Conservation (phyloP, 2,329 filamentous ascomycete genomes). For the Cadophora luteo-olivacea region DNA sequence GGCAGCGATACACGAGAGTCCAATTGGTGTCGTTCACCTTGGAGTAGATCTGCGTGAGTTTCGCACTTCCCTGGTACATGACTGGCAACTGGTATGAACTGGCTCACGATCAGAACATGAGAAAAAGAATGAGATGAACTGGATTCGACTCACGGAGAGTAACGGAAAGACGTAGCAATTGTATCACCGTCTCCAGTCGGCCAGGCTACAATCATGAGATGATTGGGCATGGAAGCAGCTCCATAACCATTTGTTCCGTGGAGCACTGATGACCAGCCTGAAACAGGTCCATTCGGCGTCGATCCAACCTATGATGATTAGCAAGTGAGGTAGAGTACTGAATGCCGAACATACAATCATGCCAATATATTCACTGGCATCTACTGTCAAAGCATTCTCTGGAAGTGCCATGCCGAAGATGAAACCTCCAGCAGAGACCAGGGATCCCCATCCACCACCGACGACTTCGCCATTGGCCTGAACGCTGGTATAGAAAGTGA, state of each 20-base stretch:
- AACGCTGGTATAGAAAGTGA: slow-evolving; percentile 58
- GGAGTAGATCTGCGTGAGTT: slow-evolving; percentile 64
- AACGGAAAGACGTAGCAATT: slow-evolving; percentile 64
- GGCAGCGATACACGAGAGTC: slow-evolving; percentile 69
- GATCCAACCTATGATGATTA: slow-evolving; percentile 46
- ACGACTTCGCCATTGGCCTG: slow-evolving; percentile 49
- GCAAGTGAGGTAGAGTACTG: background rate
- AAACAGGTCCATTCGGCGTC: slow-evolving; percentile 49
- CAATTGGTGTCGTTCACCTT: slow-evolving; percentile 64
- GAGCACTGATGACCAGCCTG: slow-evolving; percentile 65
- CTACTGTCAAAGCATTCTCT: slow-evolving; percentile 51
- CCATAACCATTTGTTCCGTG: slow-evolving; percentile 52
- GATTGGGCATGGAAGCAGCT: slow-evolving; percentile 57
- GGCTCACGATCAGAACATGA: background rate
- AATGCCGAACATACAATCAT: slow-evolving; percentile 53
- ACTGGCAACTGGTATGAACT: slow-evolving; percentile 64
- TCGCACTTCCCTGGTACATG: slow-evolving; percentile 66
- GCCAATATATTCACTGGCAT: slow-evolving; percentile 64
- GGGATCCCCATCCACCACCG: slow-evolving; percentile 42
- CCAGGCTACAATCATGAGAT: slow-evolving; percentile 64
- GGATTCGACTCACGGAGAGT: slow-evolving; percentile 54
- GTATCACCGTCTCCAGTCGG: slow-evolving; percentile 53
- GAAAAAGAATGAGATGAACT: too few relatives aligned
- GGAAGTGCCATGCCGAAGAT: slow-evolving; percentile 63
- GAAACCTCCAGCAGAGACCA: slow-evolving; percentile 49